Base-by-base conservation (phyloP, 495 filamentous ascomycete genomes). In the Aspergillus wentii region DNA sequence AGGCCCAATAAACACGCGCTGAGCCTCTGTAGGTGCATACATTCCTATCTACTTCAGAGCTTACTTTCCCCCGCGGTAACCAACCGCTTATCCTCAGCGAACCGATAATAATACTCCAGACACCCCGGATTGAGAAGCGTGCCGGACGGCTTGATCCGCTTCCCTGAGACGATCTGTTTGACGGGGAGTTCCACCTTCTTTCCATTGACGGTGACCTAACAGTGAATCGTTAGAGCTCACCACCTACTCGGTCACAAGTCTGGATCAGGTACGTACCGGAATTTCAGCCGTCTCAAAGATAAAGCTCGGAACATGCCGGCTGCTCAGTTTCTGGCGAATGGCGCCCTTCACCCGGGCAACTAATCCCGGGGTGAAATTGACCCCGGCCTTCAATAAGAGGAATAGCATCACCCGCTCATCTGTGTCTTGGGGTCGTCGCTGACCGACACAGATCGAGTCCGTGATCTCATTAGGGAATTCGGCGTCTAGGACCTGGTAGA, bases 181-280 rank as follows among this genome's bases (percentile, higher is more conserved):
- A 92, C 82, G 2, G 86, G 85, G 8, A 92, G 53, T 51, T 92
- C 86, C 15, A 92, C 86, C 57, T 92, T 92, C 55, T 90, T 92
- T 14, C 84, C 54, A 57, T 90, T 92, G 38, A 92, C 79, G 5
- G 86, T 90, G 1, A 79, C 84, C 82, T 86, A n/a, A 46, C 26
- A 42, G 31, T 9, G 4, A 15, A 14, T 49, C 27, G 8, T 11
- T 34, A 39, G 35, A 22, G 37, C 25, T 41, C 35, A 23, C 15
- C n/a, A 30, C 17, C 18, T 29, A 44, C 20, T 29, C 28, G 18
- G n/a, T 38, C 26, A 31, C 17, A n/a, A 43, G 28, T 16, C 22
- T 31, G 32, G 33, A 42, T 40, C 27, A 7, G 25, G 23, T 33
- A 76, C 83, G 52, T 64, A 87, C 83, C 38, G 86, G 86, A 52